Evolutionary conservation across 257 asterid genomes (phyloP).

Genomic region (Perilla frutescens): DNA sequence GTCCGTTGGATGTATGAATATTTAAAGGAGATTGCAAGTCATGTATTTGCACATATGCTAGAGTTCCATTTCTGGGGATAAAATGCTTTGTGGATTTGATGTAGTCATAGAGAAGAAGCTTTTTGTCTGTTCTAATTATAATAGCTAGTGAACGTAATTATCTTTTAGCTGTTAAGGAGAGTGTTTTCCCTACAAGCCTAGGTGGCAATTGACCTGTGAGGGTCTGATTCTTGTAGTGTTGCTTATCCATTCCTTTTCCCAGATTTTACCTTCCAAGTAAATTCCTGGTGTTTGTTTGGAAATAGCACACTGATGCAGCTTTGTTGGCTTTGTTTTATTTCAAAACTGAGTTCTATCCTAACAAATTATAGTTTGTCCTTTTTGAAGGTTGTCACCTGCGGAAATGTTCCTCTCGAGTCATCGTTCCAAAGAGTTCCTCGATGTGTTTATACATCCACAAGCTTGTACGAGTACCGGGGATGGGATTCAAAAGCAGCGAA

Average conservation of each 20-base stretch:
- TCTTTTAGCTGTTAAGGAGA: constrained; percentile 4
- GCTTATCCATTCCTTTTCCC: constrained; percentile 1
- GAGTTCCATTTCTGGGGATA: neutral
- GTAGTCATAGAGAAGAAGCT: neutral
- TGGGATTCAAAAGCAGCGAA: constrained; percentile 76
- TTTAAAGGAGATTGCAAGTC: neutral
- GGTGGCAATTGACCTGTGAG: no score
- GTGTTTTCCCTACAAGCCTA: neutral
- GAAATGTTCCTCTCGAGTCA: constrained; percentile 77
- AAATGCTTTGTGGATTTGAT: neutral
- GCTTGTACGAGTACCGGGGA: constrained; percentile 73
- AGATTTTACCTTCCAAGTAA: constrained; percentile 13
- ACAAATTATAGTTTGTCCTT: constrained; percentile 12
- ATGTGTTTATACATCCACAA: constrained; percentile 74
- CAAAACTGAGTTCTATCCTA: constrained; percentile 16
- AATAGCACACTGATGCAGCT: neutral
- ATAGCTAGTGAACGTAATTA: neutral
- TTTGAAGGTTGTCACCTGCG: constrained; percentile 78
- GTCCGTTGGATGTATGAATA: neutral
- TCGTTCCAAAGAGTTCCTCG: constrained; percentile 72
- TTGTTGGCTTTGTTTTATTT: constrained; percentile 7
- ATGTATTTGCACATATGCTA: constrained; percentile 5
- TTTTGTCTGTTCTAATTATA: neutral
- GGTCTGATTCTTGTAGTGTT: constrained; percentile 19
- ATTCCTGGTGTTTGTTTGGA: neutral